Percentiles rank a stretch among this genome's conserved stretches.
These are phyloP conservation scores for Haplographium delicatum DNA, from an alignment of 495 filamentous ascomycete species.

Conservation along the genomic window DNA sequence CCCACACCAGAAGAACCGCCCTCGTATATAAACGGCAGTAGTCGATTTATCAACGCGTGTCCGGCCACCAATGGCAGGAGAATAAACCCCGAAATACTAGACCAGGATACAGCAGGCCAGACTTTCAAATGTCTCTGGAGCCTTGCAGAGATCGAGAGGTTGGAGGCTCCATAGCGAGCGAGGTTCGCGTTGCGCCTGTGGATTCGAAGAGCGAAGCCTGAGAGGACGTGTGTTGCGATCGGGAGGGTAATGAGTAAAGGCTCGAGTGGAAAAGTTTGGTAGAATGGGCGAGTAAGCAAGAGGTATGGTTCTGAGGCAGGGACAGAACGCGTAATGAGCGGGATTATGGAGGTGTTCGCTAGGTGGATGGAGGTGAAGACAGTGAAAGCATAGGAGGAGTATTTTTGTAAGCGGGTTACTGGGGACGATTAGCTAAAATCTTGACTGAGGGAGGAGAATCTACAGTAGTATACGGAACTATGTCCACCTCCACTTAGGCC, in stretches of 20 bases:
- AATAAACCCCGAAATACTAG: conserved; percentile 61
- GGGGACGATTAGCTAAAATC: conserved; percentile 7
- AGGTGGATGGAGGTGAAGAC: conserved; percentile 74
- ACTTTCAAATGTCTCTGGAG: conserved; percentile 29
- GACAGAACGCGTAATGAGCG: conserved; percentile 51
- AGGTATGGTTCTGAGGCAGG: conserved; percentile 56
- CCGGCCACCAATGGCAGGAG: conserved; percentile 57
- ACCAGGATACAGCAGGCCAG: conserved; percentile 65
- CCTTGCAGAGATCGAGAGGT: conserved; percentile 19
- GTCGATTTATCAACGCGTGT: conserved; percentile 68
- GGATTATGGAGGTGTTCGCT: conserved; percentile 72
- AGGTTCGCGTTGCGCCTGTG: conserved; percentile 62
- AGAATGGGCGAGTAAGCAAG: conserved; percentile 64
- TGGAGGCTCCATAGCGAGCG: conserved; percentile 57
- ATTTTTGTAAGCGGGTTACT: conserved; percentile 79
- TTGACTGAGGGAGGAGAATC: conserved; percentile 16
- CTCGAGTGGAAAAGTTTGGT: conserved; percentile 71
- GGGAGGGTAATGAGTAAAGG: conserved; percentile 57
- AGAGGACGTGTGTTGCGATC: conserved; percentile 51
- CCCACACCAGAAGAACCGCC: conserved; percentile 79
- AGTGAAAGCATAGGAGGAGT: conserved; percentile 82
- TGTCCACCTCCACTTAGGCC: conserved; percentile 52
- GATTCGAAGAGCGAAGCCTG: conserved; percentile 71
- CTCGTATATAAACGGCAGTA: conserved; percentile 65
- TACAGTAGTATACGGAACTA: conserved; percentile 59